Evolutionary conservation across 1,284 basidiomycete genomes (phyloP), one percentile per base, ranked within the genome.

Genomic region (Trametes polyzona): DNA sequence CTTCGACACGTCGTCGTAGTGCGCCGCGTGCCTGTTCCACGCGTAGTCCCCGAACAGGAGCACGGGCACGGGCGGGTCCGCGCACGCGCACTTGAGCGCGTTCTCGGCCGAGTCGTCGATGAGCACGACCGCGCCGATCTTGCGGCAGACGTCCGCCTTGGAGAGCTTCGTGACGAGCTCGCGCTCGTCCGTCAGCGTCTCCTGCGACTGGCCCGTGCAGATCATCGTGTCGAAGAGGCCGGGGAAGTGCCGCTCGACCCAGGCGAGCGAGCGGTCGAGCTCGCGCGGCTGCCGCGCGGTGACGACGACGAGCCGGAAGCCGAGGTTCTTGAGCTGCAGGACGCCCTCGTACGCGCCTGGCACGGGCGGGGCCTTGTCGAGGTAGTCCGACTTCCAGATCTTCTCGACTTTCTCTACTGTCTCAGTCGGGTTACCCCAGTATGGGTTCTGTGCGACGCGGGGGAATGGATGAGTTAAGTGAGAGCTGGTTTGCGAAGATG

Each of bases 61-160:
- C n/a, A 88, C 85, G 2, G 78, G 82, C 14, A 82, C 71, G 1
- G 75, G 74, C 16, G 73, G 67, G 35, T 76, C 54, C 35, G 65
- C 72, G 19, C 68, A 75, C 0, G 78, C 78, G 57, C 84, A 84
- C 53, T 84, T 79, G 12, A 89, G 65, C 16, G 87, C 87, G 70
- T 93, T 92, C 71, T 93, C 91, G 32, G 85, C 69, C 3, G 88
- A 90, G 73, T 93, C 91, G 73, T 93, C 91, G 55, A 93, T 84
- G 47, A 93, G 74, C 36, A 93, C 70, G 43, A 79, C 75, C 16
- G 89, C 87, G 23, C 79, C 77, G 14, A 91, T 74, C 58, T 82
- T 78, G 47, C 81, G 73, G 68, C 90, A 89, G 42, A 90, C 88
- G 67, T 90, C 83, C 21, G 87, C 84, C 70, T 93, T 92, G 51